Conservation (phyloP, 768 basidiomycete genomes). For the Strobilomyces dryophilus region DNA sequence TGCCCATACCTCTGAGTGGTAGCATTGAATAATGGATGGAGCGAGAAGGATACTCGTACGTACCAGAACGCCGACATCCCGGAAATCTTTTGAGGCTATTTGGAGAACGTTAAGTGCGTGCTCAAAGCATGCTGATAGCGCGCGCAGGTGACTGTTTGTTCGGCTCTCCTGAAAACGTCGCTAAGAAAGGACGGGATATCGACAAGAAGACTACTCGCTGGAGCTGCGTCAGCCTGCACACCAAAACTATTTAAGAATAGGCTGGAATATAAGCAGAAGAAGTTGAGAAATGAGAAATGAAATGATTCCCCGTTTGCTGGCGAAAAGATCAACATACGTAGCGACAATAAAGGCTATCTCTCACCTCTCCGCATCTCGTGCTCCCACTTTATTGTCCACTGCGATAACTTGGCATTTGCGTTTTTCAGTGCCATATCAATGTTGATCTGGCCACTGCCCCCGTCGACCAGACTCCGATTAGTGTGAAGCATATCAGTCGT, state of each 20-base stretch:
- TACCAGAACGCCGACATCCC: constrained; percentile 69
- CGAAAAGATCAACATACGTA: constrained; percentile 6
- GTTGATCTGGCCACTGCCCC: constrained; percentile 59
- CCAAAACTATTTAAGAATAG: constrained; percentile 85
- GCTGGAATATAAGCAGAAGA: constrained; percentile 75
- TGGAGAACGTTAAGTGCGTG: constrained; percentile 69
- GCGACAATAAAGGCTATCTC: constrained; percentile 5
- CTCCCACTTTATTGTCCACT: constrained; percentile 73
- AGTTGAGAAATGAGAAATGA: constrained; percentile 68
- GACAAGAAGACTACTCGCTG: constrained; percentile 38
- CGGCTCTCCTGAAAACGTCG: constrained; percentile 45
- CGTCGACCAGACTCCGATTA: constrained; percentile 41
- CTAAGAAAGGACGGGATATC: background rate
- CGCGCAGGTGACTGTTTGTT: constrained; percentile 58
- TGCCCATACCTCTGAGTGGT: constrained; percentile 69
- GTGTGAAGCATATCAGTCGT: constrained; percentile 70
- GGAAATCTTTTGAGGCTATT: constrained; percentile 73
- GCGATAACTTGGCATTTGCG: constrained; percentile 66
- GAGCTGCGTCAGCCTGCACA: constrained; percentile 57
- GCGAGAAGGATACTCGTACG: constrained; percentile 36
- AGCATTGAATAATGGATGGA: background rate
- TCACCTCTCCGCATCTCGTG: constrained; percentile 68
- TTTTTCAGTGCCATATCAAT: constrained; percentile 67
- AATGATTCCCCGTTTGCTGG: constrained; percentile 70
- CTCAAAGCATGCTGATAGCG: constrained; percentile 66